phyloP scores from a whole-genome alignment of 352 stramenopile genomes.

The Elongisporangium senticosum region DNA sequence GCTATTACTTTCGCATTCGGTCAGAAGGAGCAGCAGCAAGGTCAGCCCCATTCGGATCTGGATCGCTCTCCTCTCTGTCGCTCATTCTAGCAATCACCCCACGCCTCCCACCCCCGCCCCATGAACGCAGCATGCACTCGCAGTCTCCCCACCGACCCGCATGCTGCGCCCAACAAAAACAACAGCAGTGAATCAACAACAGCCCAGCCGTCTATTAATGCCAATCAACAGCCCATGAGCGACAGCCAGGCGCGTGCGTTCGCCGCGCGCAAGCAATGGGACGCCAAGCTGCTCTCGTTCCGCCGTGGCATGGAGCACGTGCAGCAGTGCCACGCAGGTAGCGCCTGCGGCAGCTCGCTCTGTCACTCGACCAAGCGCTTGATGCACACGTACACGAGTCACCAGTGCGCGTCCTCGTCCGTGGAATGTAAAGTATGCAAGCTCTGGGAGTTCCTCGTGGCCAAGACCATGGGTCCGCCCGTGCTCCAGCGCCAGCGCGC shows the following conservation, averaged over 20 bases:
- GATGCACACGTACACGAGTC: conserved; percentile 57
- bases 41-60: not conserved
- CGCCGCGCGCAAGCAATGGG: conserved; percentile 48
- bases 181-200: not conserved
- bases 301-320: conserved; percentile 65
- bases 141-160: not conserved
- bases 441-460: conserved; percentile 59
- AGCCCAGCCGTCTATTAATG: not conserved
- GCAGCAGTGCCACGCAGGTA: conserved; percentile 35
- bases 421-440: conserved; percentile 70
- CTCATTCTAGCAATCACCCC: not conserved
- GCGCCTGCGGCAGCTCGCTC: conserved; percentile 60
- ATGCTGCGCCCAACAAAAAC: not conserved
- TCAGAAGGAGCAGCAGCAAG: not conserved
- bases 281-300: conserved; percentile 56
- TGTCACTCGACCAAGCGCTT: conserved; percentile 65
- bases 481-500: conserved; percentile 1
- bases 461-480: conserved; percentile 9
- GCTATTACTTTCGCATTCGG: not conserved
- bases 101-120: not conserved
- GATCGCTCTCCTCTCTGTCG: no score
- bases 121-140: not conserved
- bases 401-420: conserved; percentile 36
- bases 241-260: conserved; percentile 6
- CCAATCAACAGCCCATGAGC: not conserved